Base-by-base conservation (phyloP, 2,329 filamentous ascomycete genomes). In the Cladophialophora yegresii region DNA sequence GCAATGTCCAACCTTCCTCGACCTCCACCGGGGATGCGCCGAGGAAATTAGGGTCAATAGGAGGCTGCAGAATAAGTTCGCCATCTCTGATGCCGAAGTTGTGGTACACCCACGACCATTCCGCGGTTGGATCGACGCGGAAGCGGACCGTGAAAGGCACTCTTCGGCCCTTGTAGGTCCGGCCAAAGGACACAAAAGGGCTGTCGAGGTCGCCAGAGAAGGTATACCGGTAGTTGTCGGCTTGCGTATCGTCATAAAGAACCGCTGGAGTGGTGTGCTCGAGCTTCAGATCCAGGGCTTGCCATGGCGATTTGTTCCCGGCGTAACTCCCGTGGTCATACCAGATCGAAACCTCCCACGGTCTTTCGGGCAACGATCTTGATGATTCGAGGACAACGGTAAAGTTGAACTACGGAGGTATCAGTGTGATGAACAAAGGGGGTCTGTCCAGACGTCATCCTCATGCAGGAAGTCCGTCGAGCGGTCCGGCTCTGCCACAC, bases 261-360 rank as follows among this genome's bases (percentile, higher is more conserved):
- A 73, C 68, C 20, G 70, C 71, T 6, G 73, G 62, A 26, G 69
- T 62, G 4, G 67, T 61, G 12, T 71, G 66, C 4, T 73, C 74
- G 33, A 75, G 71, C 58, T 85, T 80, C 2, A 95, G 78, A 28
- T 78, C 77, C 20, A 85, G 79, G 23, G 88, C 83, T 5, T 73
- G 78, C 84, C 81, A 93, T 79, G 76, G 61, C 8, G 65, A 58
- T 33, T 61, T 69, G 59, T 47, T 58, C n/a, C 65, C 66, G 22
- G 62, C 61, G 47, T 77, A 66, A 86, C 83, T 81, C 40, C 75
- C 80, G 58, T 84, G 83, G 70, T 89, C 87, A 67, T 91, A 86
- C 91, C 92, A 96, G 7, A 96, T 77, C 16, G 85, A 85, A 33
- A 92, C 84, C 70, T 95, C 84, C 88, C 90, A 95, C 22, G 81